Percentiles rank a stretch among this genome's conserved stretches.
Conservation (phyloP, 2,329 filamentous ascomycete genomes). For the Diaporthe citriasiana region DNA sequence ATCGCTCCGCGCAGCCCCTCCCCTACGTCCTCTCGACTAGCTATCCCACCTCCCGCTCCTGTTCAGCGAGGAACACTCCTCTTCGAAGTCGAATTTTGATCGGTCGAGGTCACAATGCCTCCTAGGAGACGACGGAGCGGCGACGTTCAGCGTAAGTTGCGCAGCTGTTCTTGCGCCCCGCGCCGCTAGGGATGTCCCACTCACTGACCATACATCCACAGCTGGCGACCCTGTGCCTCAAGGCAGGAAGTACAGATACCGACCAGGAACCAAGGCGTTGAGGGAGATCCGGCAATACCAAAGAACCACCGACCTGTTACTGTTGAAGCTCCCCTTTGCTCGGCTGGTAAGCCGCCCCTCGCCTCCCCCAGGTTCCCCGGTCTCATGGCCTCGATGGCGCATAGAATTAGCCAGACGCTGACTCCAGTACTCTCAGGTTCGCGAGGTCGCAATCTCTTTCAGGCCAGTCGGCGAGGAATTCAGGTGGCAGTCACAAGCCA, state of each 20-base stretch:
- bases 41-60: background rate
- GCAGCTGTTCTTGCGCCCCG: background rate
- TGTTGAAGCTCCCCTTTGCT: slow-evolving; percentile 85
- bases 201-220: slow-evolving; percentile 54
- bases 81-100: background rate
- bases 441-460: slow-evolving; percentile 79
- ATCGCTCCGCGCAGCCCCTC: slow-evolving; percentile 36
- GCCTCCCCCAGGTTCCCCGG: background rate
- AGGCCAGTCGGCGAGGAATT: slow-evolving; percentile 77
- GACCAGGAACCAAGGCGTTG: slow-evolving; percentile 86
- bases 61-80: background rate
- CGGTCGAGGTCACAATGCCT: slow-evolving; percentile 40
- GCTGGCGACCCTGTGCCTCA: slow-evolving; percentile 81
- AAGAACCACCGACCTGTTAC: slow-evolving; percentile 87
- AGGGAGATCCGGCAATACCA: slow-evolving; percentile 94
- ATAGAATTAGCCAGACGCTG: background rate
- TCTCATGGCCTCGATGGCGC: background rate
- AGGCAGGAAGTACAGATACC: slow-evolving; percentile 74
- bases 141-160: slow-evolving; percentile 57
- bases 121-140: slow-evolving; percentile 51
- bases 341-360: slow-evolving; percentile 72
- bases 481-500: slow-evolving; percentile 96
- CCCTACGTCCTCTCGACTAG: background rate
- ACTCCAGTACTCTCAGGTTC: slow-evolving; percentile 60
- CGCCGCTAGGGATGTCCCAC: slow-evolving; percentile 20